Evolutionary conservation across 1,284 basidiomycete genomes (phyloP), one percentile per base, ranked within the genome.

Genomic region (Cryptococcus sp.): DNA sequence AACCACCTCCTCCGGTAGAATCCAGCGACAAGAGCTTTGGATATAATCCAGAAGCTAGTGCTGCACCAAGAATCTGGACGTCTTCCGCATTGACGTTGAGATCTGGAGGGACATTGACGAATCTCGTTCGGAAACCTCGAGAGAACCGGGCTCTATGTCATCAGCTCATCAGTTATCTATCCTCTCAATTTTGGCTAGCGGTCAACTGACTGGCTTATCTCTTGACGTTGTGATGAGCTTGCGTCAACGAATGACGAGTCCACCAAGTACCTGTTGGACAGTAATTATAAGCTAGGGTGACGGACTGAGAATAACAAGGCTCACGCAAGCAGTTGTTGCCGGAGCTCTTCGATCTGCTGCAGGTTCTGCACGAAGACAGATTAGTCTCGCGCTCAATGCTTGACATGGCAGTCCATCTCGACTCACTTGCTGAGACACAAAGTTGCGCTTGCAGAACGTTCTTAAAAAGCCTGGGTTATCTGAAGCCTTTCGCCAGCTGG

Each of bases 341-440:
- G 87, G 29, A 99, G 83, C 72, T 99, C 96, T 74, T 99, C 96
- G 49, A 99, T 96, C 75, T 97, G 93, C 75, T 93, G 87, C 56
- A 99, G 79, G 69, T 93, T 97, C 86, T 94, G 76, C 20, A 39
- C 29, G 23, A 23, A 15, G 2, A 19, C 52, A 46, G 13, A 29
- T 26, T 40, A 51, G 5, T 16, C n/a, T 16, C 51, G 53, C 22
- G 54, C n/a, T 25, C 20, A 45, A 50, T 11, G 7, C 37, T 43
- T 38, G 3, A 5, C 34, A 10, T 15, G n/a, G 50, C 16, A 37
- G 25, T 5, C 40, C 40, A 43, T 43, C 16, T 5, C 6, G 15
- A 52, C 50, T 49, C 56, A 88, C 88, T 81, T 91, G 89, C 66
- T 92, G 86, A 64, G 92, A 95, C 39, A 98, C 81, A 73, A 87